Base-by-base conservation (phyloP, 345 rosid genomes). In the Aquilaria sinensis region DNA sequence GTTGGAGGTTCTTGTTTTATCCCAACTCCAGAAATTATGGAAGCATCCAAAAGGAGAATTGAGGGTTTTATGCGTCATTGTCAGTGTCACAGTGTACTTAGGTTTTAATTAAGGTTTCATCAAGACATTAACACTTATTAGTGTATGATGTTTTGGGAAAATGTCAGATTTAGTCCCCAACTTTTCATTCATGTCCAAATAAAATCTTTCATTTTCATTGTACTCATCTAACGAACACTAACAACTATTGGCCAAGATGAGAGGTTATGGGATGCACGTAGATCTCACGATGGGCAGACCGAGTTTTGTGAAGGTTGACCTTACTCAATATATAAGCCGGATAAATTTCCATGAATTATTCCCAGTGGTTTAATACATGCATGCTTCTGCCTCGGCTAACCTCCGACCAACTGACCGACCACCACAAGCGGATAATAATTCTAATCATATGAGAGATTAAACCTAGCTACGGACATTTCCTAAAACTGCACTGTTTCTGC, bases 221-320 rank as follows among this genome's bases (percentile, higher is more conserved):
- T 23, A 23, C 23, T 23, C 23, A 23, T 23, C 23, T 23, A 23
- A 23, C 23, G 23, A 23, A 23, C 23, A 23, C 23, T 23, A 23
- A 23, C 23, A 23, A 23, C 23, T 23, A 23, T 23, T 23, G 23
- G 23, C 23, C 48, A 45, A 12, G 55, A 30, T 13, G 29, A 48
- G 33, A 8, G 32, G 62, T 56, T 13, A 72, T 82, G 84, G 80
- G 50, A 60, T 9, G 80, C 87, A 82, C 84, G 87, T 82, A 82
- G 66, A 32, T 50, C 49, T 55, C 73, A 62, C 41, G 30, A 58
- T 48, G 29, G 16, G 1, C 43, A 2, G 34, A 30, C 23, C 9
- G 6, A 31, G 53, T 48, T 13, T 33, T 45, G 37, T 32, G 43
- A 41, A 32, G 16, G 30, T 53, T 59, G 58, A 23, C 23, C 23